phyloP scores from a whole-genome alignment of 2,329 filamentous ascomycete species.

The Sporothrix euskadiensis region DNA sequence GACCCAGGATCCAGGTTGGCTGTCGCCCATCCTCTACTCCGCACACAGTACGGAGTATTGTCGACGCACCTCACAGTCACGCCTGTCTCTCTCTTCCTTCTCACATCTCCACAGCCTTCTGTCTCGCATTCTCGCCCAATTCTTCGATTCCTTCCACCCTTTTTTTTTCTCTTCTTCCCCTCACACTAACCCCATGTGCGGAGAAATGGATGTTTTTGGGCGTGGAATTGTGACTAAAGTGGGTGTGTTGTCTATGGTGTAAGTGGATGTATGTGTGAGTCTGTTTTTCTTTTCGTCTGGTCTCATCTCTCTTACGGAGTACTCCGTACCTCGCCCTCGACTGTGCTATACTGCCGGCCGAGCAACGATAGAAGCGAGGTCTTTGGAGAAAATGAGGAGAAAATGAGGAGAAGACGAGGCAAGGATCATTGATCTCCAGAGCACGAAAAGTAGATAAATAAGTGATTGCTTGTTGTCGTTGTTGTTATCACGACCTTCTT shows the following conservation, averaged over 20 bases:
- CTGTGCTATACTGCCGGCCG: background rate
- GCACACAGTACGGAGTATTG: no score
- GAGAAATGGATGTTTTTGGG: slow-evolving; percentile 1
- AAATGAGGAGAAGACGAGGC: background rate
- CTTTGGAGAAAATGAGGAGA: background rate
- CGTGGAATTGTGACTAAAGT: background rate
- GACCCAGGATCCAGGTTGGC: background rate
- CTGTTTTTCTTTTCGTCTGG: background rate
- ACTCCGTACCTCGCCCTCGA: no score
- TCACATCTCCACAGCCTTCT: background rate
- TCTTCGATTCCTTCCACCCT: background rate
- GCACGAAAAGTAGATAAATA: slow-evolving; percentile 7
- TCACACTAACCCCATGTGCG: slow-evolving; percentile 4
- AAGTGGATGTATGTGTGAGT: background rate
- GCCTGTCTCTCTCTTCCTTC: background rate
- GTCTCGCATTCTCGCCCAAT: background rate
- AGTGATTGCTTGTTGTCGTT: background rate
- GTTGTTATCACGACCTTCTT: background rate
- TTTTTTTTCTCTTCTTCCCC: background rate
- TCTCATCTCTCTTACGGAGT: background rate
- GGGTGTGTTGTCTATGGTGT: background rate
- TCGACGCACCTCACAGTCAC: no score
- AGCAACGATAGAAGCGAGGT: background rate
- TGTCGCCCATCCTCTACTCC: no score
- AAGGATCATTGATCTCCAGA: background rate